Conservation (phyloP, 75 land plant genomes). For the Sequoia sempervirens region DNA sequence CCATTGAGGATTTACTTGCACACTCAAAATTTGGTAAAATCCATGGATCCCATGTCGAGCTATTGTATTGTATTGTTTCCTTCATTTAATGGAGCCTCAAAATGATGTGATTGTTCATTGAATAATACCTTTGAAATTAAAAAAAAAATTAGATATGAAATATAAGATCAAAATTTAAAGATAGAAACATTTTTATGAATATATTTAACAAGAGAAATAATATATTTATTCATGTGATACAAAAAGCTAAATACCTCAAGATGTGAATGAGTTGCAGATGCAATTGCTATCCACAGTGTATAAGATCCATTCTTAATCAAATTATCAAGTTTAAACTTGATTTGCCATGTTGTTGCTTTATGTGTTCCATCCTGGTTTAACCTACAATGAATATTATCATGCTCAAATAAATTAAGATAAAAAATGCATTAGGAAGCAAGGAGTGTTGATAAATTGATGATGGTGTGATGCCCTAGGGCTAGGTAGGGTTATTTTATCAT, state of each 20-base stretch:
- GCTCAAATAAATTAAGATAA: too few relatives aligned
- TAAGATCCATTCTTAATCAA: slow-evolving; percentile 24
- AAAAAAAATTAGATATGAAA: not conserved
- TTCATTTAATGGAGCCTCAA: slow-evolving; percentile 40
- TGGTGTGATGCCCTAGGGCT: too few relatives aligned
- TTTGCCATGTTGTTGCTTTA: slow-evolving; percentile 50
- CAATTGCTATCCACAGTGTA: slow-evolving; percentile 43
- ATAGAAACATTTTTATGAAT: too few relatives aligned
- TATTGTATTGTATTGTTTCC: slow-evolving; percentile 63
- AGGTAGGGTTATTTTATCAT: too few relatives aligned
- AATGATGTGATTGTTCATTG: slow-evolving; percentile 42
- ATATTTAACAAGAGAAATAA: not conserved
- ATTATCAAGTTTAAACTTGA: slow-evolving; percentile 36
- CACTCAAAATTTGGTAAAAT: slow-evolving; percentile 36
- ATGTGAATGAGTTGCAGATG: slow-evolving; percentile 34
- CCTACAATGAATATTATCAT: not conserved
- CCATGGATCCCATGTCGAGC: slow-evolving; percentile 87
- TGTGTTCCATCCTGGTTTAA: slow-evolving; percentile 16
- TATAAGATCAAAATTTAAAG: too few relatives aligned
- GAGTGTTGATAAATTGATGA: too few relatives aligned
- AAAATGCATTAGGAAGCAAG: too few relatives aligned
- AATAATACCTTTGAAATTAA: slow-evolving; percentile 41
- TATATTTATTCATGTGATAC: not conserved
- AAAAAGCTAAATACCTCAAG: slow-evolving; percentile 22
- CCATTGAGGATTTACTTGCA: slow-evolving; percentile 19